Base-by-base conservation (phyloP, 2,329 filamentous ascomycete genomes). In the Diaporthe sp. region DNA sequence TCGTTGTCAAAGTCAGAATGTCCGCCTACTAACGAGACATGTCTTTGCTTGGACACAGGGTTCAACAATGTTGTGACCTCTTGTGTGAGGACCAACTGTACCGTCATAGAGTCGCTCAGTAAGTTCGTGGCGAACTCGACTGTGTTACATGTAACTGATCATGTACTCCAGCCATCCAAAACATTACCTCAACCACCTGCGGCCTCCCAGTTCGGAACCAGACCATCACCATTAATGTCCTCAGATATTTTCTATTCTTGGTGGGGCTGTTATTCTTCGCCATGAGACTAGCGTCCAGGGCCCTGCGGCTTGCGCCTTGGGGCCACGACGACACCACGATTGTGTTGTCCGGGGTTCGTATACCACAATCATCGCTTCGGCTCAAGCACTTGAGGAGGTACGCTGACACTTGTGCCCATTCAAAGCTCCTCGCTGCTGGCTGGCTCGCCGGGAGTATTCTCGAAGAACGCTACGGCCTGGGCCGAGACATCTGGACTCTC, bases 401-500 rank as follows among this genome's bases (percentile, higher is more conserved):
- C 13, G 44, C 53, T 60, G 57, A 72, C 42, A 51, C 2, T 25
- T 3, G 1, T 22, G 3, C 13, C 6, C 15, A 6, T 3, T 8
- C 10, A 31, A 67, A 58, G 63, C 13, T 68, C 31, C 65, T 68
- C n/a, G 34, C 65, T 4, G 65, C 13, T 34, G 65, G 65, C 22
- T 68, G 47, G 47, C 31, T 68, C 3, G 65, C 65, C 1, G 65
- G 65, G 9, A 68, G 65, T 22, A 72, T 68, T 13, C 31, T 76
- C 81, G 0, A 80, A 82, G 84, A 91, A 58, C 87, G 85, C 31
- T 78, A 79, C 28, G 77, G 77, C 44, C 71, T 78, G 22, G 77
- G 77, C 25, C 53, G 47, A 10, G 74, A 78, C 31, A 53, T 78
- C 37, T 78, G 77, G 77, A 78, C 77, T 3, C 71, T 78, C 2